Base-by-base conservation (phyloP, 2,329 filamentous ascomycete genomes). In the Tolypocladium paradoxum region DNA sequence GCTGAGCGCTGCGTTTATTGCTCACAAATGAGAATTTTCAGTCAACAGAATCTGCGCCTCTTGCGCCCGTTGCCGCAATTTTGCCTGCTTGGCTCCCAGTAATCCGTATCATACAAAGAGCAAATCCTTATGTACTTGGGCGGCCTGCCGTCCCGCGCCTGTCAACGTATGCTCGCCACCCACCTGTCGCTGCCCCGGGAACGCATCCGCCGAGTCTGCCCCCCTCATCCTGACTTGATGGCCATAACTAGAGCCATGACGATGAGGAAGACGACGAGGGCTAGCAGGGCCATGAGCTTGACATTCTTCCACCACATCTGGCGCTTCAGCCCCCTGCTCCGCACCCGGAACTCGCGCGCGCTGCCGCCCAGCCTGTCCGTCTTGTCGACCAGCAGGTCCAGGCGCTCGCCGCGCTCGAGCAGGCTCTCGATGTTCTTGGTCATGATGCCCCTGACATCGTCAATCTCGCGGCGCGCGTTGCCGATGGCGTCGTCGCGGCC, bases 231-330 rank as follows among this genome's bases (percentile, higher is more conserved):
- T 18, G 49, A 55, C 70, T 78, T 81, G 52, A 76, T 64, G 3
- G 76, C 72, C 55, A 82, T 72, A 31, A 81, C 71, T 54, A 82
- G 77, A n/a, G 75, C 73, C 58, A 80, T 61, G 47, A 83, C 61
- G 59, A 83, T 79, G 57, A 83, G 65, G 46, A 76, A 65, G 29
- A 93, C 71, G 2, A 91, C 89, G 46, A 96, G 65, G 4, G 71
- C 76, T 56, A 91, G 65, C 61, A 99, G 70, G 7, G 82, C 85
- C 90, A 97, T 96, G 61, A 99, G 73, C 75, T 95, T 95, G 47
- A 95, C 81, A 69, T 99, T 97, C 84, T 97, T 97, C 92, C 92
- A 97, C 93, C 93, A 99, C 93, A 99, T 97, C 71, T 86, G 81
- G 65, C 95, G 81, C 74, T 93, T 88, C 62, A 99, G 70, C 1